A percentile compares a stretch with the other conserved stretches of the same genome.
phyloP scores from a whole-genome alignment of 306 rosid genomes.

The Castanea sativa region DNA sequence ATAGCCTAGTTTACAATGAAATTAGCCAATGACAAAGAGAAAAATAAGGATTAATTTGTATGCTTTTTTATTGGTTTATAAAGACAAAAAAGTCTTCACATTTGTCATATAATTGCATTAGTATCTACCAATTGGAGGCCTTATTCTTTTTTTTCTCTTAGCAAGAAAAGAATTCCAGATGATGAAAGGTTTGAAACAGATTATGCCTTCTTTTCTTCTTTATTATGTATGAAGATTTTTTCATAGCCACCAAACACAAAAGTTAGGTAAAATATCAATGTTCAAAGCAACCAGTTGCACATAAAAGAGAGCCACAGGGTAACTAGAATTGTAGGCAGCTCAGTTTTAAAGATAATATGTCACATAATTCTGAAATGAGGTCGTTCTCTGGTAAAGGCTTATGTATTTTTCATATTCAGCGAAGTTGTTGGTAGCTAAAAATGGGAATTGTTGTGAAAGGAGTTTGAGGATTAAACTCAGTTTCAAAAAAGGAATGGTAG shows the following conservation, averaged over 20 bases:
- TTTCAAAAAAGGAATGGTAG: slow-evolving; percentile 1
- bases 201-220: not conserved
- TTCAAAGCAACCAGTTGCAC: too few relatives aligned
- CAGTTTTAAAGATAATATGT: too few relatives aligned
- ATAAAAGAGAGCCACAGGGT: not conserved
- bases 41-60: too few relatives aligned
- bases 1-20: not conserved
- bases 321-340: not conserved
- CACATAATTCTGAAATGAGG: too few relatives aligned
- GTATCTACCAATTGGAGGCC: too few relatives aligned
- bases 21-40: not conserved
- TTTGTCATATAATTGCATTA: too few relatives aligned
- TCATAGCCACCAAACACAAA: not conserved
- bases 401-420: not conserved
- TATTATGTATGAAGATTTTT: not conserved
- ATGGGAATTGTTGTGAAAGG: not conserved
- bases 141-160: too few relatives aligned
- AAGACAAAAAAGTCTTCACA: too few relatives aligned
- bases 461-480: not conserved
- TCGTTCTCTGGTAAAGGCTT: not conserved
- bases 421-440: not conserved
- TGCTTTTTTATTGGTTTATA: too few relatives aligned
- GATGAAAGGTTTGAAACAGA: not conserved
- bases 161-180: not conserved
- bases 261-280: not conserved